Evolutionary conservation across 2,329 filamentous ascomycete genomes (phyloP), one percentile per base, ranked within the genome.

Genomic region (Fusarium lyarnte): DNA sequence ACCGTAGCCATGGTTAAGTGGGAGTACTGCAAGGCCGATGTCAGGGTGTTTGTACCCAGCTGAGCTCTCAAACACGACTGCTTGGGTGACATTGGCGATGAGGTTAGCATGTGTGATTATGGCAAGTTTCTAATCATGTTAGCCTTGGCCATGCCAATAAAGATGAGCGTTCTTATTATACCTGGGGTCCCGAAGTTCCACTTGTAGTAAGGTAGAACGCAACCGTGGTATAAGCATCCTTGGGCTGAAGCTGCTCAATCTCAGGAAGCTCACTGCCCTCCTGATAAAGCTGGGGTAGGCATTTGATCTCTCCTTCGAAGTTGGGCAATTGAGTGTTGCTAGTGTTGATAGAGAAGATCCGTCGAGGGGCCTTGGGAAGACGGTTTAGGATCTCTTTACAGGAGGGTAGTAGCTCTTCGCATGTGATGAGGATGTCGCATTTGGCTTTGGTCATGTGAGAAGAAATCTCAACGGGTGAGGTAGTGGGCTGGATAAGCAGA

Each of bases 81-180:
- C 46, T 38, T 59, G 57, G 3, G 51, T 23, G 3, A 29, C 46
- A 19, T 59, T 59, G 10, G 46, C 36, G 4, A 59, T 59, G 4
- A 59, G 31, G 19, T 31, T 31, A 0, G 45, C 27, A n/a, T 59
- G 57, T 1, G 57, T 59, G 0, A 59, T 47, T 8, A 25, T 36
- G 23, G 46, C 57, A 2, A 42, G 57, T 53, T 53, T 53, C 57
- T 53, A 8, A 13, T 11, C 9, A 0, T 6, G 11, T 45, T 16
- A 46, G 23, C 21, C 14, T 9, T n/a, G 0, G 14, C 0, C 5
- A n/a, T 7, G 2, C 4, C 1, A 2, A 17, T 3, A 17, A 2
- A 2, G 14, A 4, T 11, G 27, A 17, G 14, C 3, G 2, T 12
- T 0, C 1, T 5, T 17, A 2, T 9, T 6, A 5, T 47, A 47